Evolutionary conservation across 2,329 filamentous ascomycete genomes (phyloP), one percentile per base, ranked within the genome.

Genomic region (Metarhizium sp.): DNA sequence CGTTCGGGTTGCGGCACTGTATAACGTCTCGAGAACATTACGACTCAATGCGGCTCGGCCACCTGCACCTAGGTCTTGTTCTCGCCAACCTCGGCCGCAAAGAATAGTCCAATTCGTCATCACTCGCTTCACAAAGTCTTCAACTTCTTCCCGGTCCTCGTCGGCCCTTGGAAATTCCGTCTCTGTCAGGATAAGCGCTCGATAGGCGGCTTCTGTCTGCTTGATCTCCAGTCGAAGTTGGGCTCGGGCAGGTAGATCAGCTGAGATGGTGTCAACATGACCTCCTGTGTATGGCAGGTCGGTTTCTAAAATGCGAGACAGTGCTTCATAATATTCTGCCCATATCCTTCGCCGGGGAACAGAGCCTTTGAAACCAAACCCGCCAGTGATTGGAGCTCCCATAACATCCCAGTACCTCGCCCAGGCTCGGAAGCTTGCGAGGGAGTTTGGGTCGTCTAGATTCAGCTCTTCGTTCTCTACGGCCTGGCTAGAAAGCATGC

Each of bases 1-100:
- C 0, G 92, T 96, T 70, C 94, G 96, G 10, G 88, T 90, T 7
- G 92, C 90, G 25, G 92, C 90, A 43, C 87, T 87, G 70, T 97
- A 99, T 6, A 99, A 78, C 32, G 91, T 88, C 69, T 94, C 92
- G 45, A 99, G 79, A 36, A 95, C 84, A 52, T 85, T 85, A 54
- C 87, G 84, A 59, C 88, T 88, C 18, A 92, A 75, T 25, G 79
- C 82, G 64, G 86, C 84, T 62, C 90, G 88, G 8, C 91, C 92
- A 6, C 88, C 90, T 63, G 86, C 82, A 3, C 90, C 91, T 32
- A 96, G 77, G 61, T 96, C 90, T 54, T 84, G 75, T 59, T 95
- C 87, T 46, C 78, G 80, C 92, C 92, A 96, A 16, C 81, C 81
- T 32, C 86, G 81, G 7, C 92, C 89, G 62, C 88, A 90, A 7